These are phyloP conservation scores for Aspergillus saccharolyticus DNA, from an alignment of 495 filamentous ascomycete species.

Conservation along the genomic window DNA sequence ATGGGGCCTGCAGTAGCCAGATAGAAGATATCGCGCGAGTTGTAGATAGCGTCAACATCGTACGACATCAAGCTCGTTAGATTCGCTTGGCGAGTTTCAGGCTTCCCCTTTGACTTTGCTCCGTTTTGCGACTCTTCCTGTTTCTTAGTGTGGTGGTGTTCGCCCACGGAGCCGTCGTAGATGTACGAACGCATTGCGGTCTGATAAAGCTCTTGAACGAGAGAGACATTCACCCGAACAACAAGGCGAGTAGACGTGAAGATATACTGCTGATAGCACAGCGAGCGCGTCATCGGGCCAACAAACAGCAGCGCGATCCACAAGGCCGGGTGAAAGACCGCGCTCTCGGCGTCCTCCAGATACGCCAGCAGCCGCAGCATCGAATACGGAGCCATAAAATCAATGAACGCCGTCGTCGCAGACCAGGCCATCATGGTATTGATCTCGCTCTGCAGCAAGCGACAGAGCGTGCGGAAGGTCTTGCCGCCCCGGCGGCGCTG, in stretches of 20 bases:
- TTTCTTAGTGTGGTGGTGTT: constrained; percentile 6
- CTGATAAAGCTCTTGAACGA: constrained; percentile 49
- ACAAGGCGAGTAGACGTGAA: constrained; percentile 43
- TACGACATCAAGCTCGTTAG: constrained; percentile 49
- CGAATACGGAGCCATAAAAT: constrained; percentile 40
- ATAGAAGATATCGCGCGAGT: constrained; percentile 38
- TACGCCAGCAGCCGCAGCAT: constrained; percentile 40
- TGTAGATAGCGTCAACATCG: constrained; percentile 42
- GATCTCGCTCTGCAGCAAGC: constrained; percentile 35
- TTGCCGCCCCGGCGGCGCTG: constrained; percentile 35
- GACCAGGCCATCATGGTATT: constrained; percentile 34
- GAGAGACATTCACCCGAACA: constrained; percentile 41
- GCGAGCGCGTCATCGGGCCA: constrained; percentile 36
- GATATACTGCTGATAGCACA: constrained; percentile 45
- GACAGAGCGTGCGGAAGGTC: constrained; percentile 37
- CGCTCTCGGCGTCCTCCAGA: constrained; percentile 25
- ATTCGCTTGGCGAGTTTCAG: constrained; percentile 37
- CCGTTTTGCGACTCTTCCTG: constrained; percentile 13
- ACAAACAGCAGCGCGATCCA: constrained; percentile 44
- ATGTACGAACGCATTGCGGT: constrained; percentile 39
- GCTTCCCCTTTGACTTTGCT: constrained; percentile 19
- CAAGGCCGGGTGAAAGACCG: constrained; percentile 33
- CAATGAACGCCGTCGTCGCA: constrained; percentile 26
- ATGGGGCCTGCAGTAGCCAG: constrained; percentile 31
- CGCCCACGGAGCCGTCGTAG: constrained; percentile 20